Evolutionary conservation across 306 rosid genomes (phyloP).

Genomic region (Leucaena leucocephala): DNA sequence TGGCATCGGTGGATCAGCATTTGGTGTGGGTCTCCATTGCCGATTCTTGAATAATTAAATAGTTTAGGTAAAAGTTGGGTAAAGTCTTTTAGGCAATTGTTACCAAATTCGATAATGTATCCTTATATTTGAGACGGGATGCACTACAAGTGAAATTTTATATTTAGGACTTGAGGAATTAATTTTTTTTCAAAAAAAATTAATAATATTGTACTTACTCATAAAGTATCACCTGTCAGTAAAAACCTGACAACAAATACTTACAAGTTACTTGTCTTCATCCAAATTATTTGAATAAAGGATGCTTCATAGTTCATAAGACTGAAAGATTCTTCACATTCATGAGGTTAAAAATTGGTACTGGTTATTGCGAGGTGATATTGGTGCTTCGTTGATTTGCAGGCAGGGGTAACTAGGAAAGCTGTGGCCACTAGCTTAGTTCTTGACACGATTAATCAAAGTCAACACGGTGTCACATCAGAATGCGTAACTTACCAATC

Average conservation of each 20-base stretch:
- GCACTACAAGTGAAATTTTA: too few relatives aligned
- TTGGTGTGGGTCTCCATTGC: neutral
- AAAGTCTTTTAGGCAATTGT: neutral
- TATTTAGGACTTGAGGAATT: too few relatives aligned
- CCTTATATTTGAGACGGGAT: too few relatives aligned
- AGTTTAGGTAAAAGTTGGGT: neutral
- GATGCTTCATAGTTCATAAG: slow-evolving; percentile 3
- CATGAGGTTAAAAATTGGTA: slow-evolving; percentile 7
- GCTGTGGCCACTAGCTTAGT: slow-evolving; percentile 32
- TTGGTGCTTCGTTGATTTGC: slow-evolving; percentile 42
- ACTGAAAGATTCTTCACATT: slow-evolving; percentile 4
- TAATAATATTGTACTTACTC: neutral
- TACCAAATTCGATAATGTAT: neutral
- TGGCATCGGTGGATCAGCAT: neutral
- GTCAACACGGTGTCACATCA: slow-evolving; percentile 21
- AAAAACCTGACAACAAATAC: neutral
- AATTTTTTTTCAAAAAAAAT: neutral
- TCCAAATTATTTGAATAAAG: slow-evolving; percentile 8
- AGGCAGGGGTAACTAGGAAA: slow-evolving; percentile 72
- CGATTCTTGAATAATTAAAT: slow-evolving; percentile 17
- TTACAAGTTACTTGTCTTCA: neutral
- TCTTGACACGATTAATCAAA: slow-evolving; percentile 35
- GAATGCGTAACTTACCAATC: slow-evolving; percentile 13
- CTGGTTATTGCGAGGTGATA: slow-evolving; percentile 27
- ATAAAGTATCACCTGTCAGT: neutral